Evolutionary conservation across 805 yeast genomes (phyloP).

Genomic region (Metschnikowia noctiluminum): DNA sequence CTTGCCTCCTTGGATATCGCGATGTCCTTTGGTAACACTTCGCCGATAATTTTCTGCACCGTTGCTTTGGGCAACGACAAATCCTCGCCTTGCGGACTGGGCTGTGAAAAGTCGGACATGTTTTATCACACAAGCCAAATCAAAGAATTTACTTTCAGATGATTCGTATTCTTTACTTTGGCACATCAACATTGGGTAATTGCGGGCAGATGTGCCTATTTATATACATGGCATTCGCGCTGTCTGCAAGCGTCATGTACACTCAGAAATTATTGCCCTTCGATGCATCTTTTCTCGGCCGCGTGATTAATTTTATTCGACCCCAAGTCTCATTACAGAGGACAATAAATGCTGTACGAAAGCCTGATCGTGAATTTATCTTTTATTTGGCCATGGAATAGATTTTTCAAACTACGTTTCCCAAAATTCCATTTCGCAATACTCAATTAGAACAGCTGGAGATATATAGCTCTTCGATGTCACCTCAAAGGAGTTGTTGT

Average conservation of each 20-base stretch:
- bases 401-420: no score
- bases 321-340: background rate
- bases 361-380: no score
- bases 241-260: conserved; percentile 8
- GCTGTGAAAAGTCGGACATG: conserved; percentile 41
- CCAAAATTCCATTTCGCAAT: no score
- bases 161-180: background rate
- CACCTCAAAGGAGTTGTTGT: no score
- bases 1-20: conserved; percentile 90
- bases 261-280: background rate
- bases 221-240: conserved; percentile 12
- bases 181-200: background rate
- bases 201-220: conserved; percentile 10
- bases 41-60: conserved; percentile 90
- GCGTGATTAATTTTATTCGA: background rate
- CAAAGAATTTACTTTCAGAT: no score
- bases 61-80: conserved; percentile 66
- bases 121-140: background rate
- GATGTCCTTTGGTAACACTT: conserved; percentile 83
- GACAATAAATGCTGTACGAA: no score
- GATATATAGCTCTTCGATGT: no score
- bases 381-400: no score
- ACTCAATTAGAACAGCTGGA: no score
- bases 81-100: conserved; percentile 33
- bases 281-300: conserved; percentile 5